These are phyloP conservation scores for Phialophora verrucosa DNA, from an alignment of 2,329 filamentous ascomycete species.

Conservation along the genomic window DNA sequence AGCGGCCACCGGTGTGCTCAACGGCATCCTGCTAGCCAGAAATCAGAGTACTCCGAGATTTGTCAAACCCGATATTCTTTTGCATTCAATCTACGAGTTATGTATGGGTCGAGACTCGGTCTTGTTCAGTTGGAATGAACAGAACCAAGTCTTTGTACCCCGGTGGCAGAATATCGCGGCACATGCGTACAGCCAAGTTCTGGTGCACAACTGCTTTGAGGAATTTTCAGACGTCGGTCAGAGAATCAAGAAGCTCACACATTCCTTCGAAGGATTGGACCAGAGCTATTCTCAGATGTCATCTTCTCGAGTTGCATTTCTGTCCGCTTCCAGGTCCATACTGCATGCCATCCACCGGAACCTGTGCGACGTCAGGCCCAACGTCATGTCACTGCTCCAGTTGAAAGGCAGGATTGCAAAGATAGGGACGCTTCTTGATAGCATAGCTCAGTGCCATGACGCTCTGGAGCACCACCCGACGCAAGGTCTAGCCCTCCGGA, in stretches of 20 bases:
- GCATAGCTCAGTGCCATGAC: constrained; percentile 17
- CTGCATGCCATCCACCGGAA: constrained; percentile 25
- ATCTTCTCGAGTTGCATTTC: constrained; percentile 21
- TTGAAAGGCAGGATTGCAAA: constrained; percentile 20
- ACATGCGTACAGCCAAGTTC: constrained; percentile 48
- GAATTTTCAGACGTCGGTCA: constrained; percentile 19
- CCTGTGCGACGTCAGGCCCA: constrained; percentile 11
- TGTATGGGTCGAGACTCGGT: constrained; percentile 53
- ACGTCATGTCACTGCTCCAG: constrained; percentile 26
- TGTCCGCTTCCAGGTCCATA: constrained; percentile 18
- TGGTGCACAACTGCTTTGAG: constrained; percentile 26
- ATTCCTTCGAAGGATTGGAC: constrained; percentile 12
- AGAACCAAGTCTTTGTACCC: constrained; percentile 47
- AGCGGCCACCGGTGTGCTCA: constrained; percentile 48
- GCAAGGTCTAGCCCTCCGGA: constrained; percentile 21
- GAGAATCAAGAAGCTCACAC: constrained; percentile 14
- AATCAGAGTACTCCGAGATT: constrained; percentile 14
- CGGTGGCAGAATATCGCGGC: constrained; percentile 53
- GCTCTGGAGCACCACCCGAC: constrained; percentile 2
- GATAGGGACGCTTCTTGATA: constrained; percentile 9
- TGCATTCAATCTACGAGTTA: constrained; percentile 49
- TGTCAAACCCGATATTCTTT: constrained; percentile 47
- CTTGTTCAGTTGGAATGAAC: constrained; percentile 50
- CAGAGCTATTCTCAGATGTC: constrained; percentile 3
- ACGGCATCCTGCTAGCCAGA: constrained; percentile 44